phyloP scores from a whole-genome alignment of 768 basidiomycete species.

The Collybia nuda region DNA sequence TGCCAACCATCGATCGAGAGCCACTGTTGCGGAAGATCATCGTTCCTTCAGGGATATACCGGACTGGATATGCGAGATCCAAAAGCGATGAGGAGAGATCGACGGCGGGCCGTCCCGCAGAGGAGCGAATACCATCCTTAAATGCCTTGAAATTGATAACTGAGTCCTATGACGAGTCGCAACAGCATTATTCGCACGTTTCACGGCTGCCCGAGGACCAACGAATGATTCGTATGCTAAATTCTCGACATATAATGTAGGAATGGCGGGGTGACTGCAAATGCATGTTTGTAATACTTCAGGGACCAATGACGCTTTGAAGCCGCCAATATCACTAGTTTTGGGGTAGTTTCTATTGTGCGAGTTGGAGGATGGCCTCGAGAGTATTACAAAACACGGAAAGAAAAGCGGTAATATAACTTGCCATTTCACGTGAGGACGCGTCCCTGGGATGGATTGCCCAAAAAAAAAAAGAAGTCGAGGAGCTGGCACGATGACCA shows the following conservation, averaged over 20 bases:
- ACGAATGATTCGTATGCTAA: constrained; percentile 59
- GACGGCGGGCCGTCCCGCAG: constrained; percentile 1
- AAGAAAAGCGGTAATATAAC: too few species aligned
- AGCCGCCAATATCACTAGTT: too few species aligned
- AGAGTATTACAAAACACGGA: too few species aligned
- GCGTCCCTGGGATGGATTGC: too few species aligned
- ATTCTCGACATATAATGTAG: constrained; percentile 32
- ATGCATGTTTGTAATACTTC: neutral
- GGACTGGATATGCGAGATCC: constrained; percentile 42
- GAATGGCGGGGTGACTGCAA: neutral
- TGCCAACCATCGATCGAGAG: constrained; percentile 49
- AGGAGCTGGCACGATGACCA: too few species aligned
- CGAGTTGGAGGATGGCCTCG: too few species aligned
- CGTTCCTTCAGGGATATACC: constrained; percentile 48
- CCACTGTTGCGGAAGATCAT: constrained; percentile 39
- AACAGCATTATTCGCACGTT: neutral
- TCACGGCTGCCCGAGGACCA: constrained; percentile 52
- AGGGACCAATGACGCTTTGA: too few species aligned
- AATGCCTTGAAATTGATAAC: constrained; percentile 9
- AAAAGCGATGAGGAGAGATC: constrained; percentile 30
- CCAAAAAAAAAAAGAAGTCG: too few species aligned
- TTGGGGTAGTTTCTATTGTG: too few species aligned
- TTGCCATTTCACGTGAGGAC: too few species aligned
- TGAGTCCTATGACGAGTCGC: constrained; percentile 2
- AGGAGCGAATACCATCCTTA: constrained; percentile 9